These are phyloP conservation scores for Aureobasidium sp. DNA, from an alignment of 2,329 filamentous ascomycete genomes.

Conservation along the genomic window DNA sequence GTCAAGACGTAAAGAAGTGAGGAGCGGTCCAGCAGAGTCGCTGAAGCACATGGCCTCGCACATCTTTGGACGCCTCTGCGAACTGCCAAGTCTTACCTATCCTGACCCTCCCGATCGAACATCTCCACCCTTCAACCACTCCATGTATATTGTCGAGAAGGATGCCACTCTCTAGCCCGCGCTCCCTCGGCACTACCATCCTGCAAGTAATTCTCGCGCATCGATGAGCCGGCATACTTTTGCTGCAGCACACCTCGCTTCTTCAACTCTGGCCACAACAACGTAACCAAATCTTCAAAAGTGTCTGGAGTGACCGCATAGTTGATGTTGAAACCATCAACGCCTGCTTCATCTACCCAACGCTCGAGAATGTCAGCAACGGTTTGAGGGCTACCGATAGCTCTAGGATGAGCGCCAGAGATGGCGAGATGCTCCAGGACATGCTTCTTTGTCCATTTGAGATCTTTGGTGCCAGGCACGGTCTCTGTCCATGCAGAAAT, in stretches of 20 bases:
- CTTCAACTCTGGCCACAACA: conserved; percentile 33
- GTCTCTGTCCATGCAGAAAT: conserved; percentile 51
- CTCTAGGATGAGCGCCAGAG: conserved; percentile 58
- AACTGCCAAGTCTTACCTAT: no score
- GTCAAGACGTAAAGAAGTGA: no score
- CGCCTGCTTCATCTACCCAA: conserved; percentile 62
- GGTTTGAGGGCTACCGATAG: conserved; percentile 57
- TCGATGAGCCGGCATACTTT: conserved; percentile 22
- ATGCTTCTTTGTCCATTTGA: conserved; percentile 65
- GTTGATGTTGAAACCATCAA: conserved; percentile 69
- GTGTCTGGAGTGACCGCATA: conserved; percentile 61
- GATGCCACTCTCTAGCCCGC: conserved; percentile 21
- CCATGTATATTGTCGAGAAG: conserved; percentile 20
- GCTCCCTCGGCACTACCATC: conserved; percentile 26
- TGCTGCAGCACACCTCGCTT: conserved; percentile 30
- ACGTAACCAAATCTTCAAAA: conserved; percentile 60
- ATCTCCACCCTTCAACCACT: no score
- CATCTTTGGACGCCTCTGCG: no score
- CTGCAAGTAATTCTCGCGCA: conserved; percentile 27
- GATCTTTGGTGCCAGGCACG: conserved; percentile 47
- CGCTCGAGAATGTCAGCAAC: conserved; percentile 61
- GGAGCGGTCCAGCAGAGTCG: no score
- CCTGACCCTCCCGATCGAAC: no score
- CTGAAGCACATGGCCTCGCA: no score
- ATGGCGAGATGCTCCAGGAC: conserved; percentile 62